These are phyloP conservation scores for Triticum dicoccoides DNA, from an alignment of 176 grass and related monocot species.

Conservation along the genomic window DNA sequence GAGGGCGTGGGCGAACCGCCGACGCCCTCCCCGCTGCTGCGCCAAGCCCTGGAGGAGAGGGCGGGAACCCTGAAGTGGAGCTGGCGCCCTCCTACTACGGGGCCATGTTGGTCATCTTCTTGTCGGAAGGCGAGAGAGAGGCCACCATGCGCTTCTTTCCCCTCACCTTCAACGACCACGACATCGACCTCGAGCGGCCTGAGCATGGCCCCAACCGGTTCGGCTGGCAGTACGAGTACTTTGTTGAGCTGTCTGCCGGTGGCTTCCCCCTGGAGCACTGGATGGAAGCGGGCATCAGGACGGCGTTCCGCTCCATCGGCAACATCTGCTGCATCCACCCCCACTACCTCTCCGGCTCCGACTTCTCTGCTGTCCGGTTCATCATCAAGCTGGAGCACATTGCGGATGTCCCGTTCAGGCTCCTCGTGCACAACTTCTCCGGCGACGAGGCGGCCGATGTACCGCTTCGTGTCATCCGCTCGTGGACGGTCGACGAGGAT, in stretches of 20 bases:
- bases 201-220: neutral
- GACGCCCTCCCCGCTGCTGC: too few relatives aligned
- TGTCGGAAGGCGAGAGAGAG: too few relatives aligned
- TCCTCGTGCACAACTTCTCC: neutral
- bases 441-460: too few relatives aligned
- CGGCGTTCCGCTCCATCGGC: neutral
- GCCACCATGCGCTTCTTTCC: too few relatives aligned
- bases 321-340: neutral
- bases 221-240: neutral
- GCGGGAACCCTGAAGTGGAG: too few relatives aligned
- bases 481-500: too few relatives aligned
- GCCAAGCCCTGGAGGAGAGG: too few relatives aligned
- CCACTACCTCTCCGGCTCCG: neutral
- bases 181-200: neutral
- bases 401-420: neutral
- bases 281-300: neutral
- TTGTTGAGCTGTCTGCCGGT: neutral
- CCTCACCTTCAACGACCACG: too few relatives aligned
- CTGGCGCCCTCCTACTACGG: too few relatives aligned
- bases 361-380: neutral
- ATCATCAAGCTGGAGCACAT: neutral
- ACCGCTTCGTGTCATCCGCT: too few relatives aligned
- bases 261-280: neutral
- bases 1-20: too few relatives aligned
- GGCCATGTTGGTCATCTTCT: too few relatives aligned